Base-by-base conservation (phyloP, 441 rosid species). In the Adansonia madagascariensis region DNA sequence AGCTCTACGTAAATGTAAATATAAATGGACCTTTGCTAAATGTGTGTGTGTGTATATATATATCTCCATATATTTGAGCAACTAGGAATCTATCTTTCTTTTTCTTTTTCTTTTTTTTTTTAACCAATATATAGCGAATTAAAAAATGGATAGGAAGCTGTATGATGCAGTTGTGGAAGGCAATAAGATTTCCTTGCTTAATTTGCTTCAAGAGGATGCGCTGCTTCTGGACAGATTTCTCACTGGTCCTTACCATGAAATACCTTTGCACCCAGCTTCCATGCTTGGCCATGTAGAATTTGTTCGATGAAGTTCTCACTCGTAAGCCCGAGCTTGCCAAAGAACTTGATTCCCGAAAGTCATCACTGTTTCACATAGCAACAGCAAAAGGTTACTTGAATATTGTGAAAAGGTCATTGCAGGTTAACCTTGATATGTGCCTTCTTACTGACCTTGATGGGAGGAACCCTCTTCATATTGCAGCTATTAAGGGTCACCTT, bases 301-400 rank as follows among this genome's bases (percentile, higher is more conserved):
- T 8, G 64, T 75, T 1, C n/a, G 56, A 56, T 8, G 39, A 57
- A 27, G 14, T 68, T 46, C 35, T 79, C 52, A n/a, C 8, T 31
- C 73, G 44, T 2, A 61, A 56, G 14, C 78, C 82, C 8, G 46
- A 79, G 77, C 74, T 79, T 6, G 82, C 85, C 35, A 10, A 57
- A 8, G 73, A 76, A 68, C n/a, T 66, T 6, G 77, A 79, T 73
- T n/a, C 22, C 46, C 60, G 68, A 9, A 68, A 75, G 5, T 60
- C 77, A 15, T 53, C 68, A 17, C 72, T 78, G 10, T 80, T 82
- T 55, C 78, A 82, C 63, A 10, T 79, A 14, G 85, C 80, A 14
- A 24, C 85, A 10, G 75, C 80, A 0, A 44, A 73, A 46, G 82
- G 85, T 10, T 46, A 79, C 72, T 11, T 35, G 52, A 77, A 72